Percentiles rank a stretch among this genome's conserved stretches.
Conservation (phyloP, 2,329 filamentous ascomycete species). For the Beauveria sp. region DNA sequence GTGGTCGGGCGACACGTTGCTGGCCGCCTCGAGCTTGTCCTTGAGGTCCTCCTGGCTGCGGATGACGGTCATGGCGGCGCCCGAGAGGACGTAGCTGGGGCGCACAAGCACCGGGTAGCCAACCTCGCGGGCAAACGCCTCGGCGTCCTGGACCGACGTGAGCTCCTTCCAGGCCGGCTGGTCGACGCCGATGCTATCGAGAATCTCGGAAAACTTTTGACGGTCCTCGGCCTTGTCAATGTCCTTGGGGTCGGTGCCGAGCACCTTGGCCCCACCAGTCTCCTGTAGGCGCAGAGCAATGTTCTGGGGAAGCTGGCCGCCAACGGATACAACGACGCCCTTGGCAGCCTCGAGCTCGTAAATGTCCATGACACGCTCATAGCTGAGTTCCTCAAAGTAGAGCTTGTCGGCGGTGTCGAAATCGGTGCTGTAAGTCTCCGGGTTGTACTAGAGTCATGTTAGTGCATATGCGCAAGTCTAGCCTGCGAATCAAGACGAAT, state of each 20-base stretch:
- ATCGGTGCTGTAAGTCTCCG: constrained; percentile 76
- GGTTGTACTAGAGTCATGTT: constrained; percentile 48
- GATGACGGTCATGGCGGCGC: constrained; percentile 98
- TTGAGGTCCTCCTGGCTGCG: constrained; percentile 80
- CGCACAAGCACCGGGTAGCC: constrained; percentile 93
- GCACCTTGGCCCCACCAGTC: constrained; percentile 77
- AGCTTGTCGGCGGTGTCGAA: constrained; percentile 84
- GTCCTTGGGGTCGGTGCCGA: constrained; percentile 86
- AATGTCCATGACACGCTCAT: constrained; percentile 98
- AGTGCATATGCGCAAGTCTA: background rate
- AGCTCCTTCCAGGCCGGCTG: constrained; percentile 98
- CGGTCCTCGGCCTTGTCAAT: constrained; percentile 98
- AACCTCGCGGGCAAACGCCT: constrained; percentile 75
- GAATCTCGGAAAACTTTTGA: constrained; percentile 95
- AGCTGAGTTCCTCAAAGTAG: constrained; percentile 95
- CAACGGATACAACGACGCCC: constrained; percentile 90
- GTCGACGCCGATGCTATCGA: constrained; percentile 93
- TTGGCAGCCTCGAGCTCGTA: constrained; percentile 83
- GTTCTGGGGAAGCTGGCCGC: constrained; percentile 94
- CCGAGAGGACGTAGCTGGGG: constrained; percentile 90
- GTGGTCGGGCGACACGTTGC: constrained; percentile 87
- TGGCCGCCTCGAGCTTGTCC: constrained; percentile 87
- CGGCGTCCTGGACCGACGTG: constrained; percentile 80
- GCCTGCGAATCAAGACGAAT: background rate
- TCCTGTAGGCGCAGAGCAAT: constrained; percentile 93